Base-by-base conservation (phyloP, 305 asterid genomes). In the Plantago rigida region DNA sequence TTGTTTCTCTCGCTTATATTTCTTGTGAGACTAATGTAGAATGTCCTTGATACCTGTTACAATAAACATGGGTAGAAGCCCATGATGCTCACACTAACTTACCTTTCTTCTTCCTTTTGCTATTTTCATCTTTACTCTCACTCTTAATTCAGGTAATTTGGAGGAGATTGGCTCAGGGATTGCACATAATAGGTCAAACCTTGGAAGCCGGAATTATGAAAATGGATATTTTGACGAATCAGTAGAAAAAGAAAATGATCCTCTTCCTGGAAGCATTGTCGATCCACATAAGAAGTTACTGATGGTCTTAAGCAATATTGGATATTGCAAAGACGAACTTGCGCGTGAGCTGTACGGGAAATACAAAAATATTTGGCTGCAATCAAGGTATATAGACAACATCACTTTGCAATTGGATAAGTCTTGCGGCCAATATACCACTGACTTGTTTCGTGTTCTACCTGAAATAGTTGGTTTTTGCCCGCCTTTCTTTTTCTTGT, bases 251-350 rank as follows among this genome's bases (percentile, higher is more conserved):
- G 51, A 73, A 68, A 62, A 69, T 59, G 91, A 85, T 71, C 97
- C 86, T 63, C 89, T 77, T 63, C 95, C 95, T 70, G 99, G 94
- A 71, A 83, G 95, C 78, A 75, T 83, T 63, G 67, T 62, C 65
- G 96, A 85, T 74, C 87, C 91, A 12, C 94, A 86, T 74, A 90
- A 82, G 69, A 85, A 82, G 84, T 80, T 89, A 71, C 85, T 92
- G 63, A 86, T 92, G 96, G 97, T 89, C 75, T 81, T 89, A 71
- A 92, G 99, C 72, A 92, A 92, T 77, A 86, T 92, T 66, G 99
- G 97, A 72, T 92, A 82, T 72, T 92, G 97, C 83, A 89, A 85
- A 77, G 99, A 92, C 57, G 99, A 89, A 66, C 94, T 92, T 74
- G 79, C 96, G 65, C 77, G 66, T 73, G 97, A 89, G 47, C 71